Percentiles rank a stretch among this genome's conserved stretches.
These are phyloP conservation scores for Tuber melanosporum DNA, from an alignment of 495 filamentous ascomycete genomes.

Conservation along the genomic window DNA sequence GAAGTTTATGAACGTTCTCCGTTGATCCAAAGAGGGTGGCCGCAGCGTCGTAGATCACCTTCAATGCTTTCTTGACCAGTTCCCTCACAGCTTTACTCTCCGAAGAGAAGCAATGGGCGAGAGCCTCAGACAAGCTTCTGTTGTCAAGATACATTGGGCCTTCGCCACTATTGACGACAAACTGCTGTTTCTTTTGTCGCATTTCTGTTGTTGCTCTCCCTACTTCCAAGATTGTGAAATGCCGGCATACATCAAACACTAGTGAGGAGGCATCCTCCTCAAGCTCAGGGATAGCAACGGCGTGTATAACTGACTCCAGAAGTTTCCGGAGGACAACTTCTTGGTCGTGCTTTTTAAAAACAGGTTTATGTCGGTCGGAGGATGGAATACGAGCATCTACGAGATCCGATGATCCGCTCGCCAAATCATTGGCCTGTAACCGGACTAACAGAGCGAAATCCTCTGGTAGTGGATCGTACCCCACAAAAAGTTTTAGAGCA, in stretches of 20 bases:
- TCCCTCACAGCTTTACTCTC: conserved; percentile 74
- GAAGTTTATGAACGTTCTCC: conserved; percentile 61
- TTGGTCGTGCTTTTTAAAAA: conserved; percentile 76
- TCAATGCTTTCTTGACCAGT: conserved; percentile 69
- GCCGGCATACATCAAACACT: conserved; percentile 71
- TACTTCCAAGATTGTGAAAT: conserved; percentile 88
- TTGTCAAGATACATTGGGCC: conserved; percentile 79
- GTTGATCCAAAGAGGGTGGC: conserved; percentile 69
- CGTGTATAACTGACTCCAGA: conserved; percentile 80
- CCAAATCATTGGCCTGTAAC: conserved; percentile 78
- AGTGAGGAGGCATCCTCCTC: conserved; percentile 63
- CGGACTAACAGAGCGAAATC: conserved; percentile 78
- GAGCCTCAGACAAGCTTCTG: conserved; percentile 75
- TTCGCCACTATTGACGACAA: conserved; percentile 77
- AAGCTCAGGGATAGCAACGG: conserved; percentile 74
- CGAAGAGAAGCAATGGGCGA: conserved; percentile 79
- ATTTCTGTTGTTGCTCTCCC: conserved; percentile 68
- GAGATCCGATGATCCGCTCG: conserved; percentile 58
- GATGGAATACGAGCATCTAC: conserved; percentile 58
- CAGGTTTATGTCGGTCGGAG: conserved; percentile 71
- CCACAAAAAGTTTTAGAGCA: conserved; percentile 83
- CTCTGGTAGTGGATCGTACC: conserved; percentile 78
- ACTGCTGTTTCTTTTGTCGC: conserved; percentile 64
- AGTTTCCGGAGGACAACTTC: conserved; percentile 75
- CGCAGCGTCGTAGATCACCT: conserved; percentile 70